Evolutionary conservation across 257 asterid genomes (phyloP), one percentile per base, ranked within the genome.

Genomic region (Cruciata laevipes): DNA sequence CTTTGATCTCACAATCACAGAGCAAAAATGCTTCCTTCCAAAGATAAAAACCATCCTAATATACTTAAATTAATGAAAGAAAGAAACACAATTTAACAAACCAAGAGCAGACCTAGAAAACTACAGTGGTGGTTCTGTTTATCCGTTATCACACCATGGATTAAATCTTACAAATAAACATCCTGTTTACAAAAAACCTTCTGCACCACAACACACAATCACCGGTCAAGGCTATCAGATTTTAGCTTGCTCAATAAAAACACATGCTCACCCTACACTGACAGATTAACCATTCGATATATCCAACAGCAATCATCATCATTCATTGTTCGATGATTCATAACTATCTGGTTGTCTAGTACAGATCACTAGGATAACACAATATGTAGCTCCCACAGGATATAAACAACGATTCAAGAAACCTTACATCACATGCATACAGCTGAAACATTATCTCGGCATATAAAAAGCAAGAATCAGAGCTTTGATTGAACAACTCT

Each of bases 401-500:
- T 12, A 40, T 12, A 40, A 12, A 21, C 8, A 38, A 6, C 56
- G 12, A 40, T 18, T 32, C 33, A 38, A 38, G 35, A 33, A 33
- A 37, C 4, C 16, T 42, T 2, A 21, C 16, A 44, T 47, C 44
- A 30, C 4, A 42, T 23, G 20, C 59, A 44, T 49, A 30, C 20
- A 49, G 64, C 31, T 16, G 70, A 53, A 66, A 47, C 61, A 9
- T 31, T 14, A 31, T 3, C 37, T 27, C 30, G 32, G 33, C 18
- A n/a, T 31, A 35, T 62, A 14, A n/a, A 17, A 47, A 32, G 35
- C 51, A 62, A 32, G 17, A 33, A 32, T 31, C 56, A 65, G 59
- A 27, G 35, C 63, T 62, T 31, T 65, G 59, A 42, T 31, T 40
- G 69, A 64, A 27, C 30, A 1, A 90, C 97, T n/a, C 74, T 47